Evolutionary conservation across 2,329 filamentous ascomycete species (phyloP).

Genomic region (Apiospora sp.): DNA sequence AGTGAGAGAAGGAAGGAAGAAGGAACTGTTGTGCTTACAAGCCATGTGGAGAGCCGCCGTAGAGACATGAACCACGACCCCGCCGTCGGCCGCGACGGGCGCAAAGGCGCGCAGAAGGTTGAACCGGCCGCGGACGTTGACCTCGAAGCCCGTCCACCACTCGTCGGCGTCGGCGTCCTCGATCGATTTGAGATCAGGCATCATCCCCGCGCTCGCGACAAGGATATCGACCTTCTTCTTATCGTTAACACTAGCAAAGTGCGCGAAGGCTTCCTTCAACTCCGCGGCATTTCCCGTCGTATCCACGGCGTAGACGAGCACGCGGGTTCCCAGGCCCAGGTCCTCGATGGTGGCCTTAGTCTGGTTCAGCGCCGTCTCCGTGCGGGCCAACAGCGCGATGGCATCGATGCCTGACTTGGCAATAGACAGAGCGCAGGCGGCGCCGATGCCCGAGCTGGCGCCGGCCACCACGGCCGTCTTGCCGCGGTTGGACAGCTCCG

Average conservation of each 20-base stretch:
- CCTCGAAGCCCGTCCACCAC: slow-evolving; percentile 39
- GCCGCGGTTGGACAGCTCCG: slow-evolving; percentile 39
- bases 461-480: slow-evolving; percentile 63
- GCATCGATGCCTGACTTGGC: slow-evolving; percentile 52
- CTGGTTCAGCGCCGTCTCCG: slow-evolving; percentile 33
- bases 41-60: slow-evolving; percentile 31
- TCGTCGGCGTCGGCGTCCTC: slow-evolving; percentile 31
- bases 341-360: slow-evolving; percentile 34
- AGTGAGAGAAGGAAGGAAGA: not conserved
- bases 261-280: not conserved
- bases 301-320: slow-evolving; percentile 31
- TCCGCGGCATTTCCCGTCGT: slow-evolving; percentile 31
- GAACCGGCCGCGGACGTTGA: slow-evolving; percentile 36
- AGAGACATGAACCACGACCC: slow-evolving; percentile 36
- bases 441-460: slow-evolving; percentile 60
- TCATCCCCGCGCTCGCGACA: slow-evolving; percentile 39
- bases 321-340: slow-evolving; percentile 31
- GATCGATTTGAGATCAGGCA: slow-evolving; percentile 31
- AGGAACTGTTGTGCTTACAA: not conserved
- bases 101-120: slow-evolving; percentile 35
- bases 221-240: slow-evolving; percentile 38
- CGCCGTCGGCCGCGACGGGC: slow-evolving; percentile 28
- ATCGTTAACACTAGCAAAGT: not conserved
- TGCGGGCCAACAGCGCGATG: slow-evolving; percentile 55
- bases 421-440: slow-evolving; percentile 51